Base-by-base conservation (phyloP, 192 early-diverging fungal genomes). In the Pilaira anomala region DNA sequence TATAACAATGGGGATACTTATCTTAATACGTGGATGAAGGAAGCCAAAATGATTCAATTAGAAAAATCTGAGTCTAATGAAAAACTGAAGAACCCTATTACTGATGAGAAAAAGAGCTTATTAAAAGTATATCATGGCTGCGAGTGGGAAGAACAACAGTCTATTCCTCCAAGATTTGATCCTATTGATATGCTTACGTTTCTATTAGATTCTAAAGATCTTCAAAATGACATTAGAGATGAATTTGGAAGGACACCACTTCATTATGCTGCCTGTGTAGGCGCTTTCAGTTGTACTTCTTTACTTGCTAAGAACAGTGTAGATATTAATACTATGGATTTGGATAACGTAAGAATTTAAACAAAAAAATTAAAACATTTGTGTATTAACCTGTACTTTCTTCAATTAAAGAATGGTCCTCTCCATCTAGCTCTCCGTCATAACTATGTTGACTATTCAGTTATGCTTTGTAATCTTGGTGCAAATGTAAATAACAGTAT, bases 211-310 rank as follows among this genome's bases (percentile, higher is more conserved):
- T 40, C 60, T 8, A 36, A 56, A 16, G 33, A 55, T 13, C 66
- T 79, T 12, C 16, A 69, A 40, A 46, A 68, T 3, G 76, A 83
- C 42, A 16, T 66, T 7, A 52, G 44, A 5, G 83, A 85, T 63
- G 64, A 50, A 8, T 81, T 85, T 64, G 83, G 83, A 2, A 41
- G 83, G 21, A 79, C 75, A 1, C 76, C 81, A 12, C 61, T 85
- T 21, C 83, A 85, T 60, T 85, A 85, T 54, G 80, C 83, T 22
- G 80, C 68, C 4, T 48, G 63, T 19, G 63, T 74, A 7, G 81
- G 81, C 18, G 76, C 83, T 9, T 83, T 77, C 26, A 79, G 76
- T 4, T 80, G 81, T 59, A 68, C 74, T 6, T 67, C 75, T 14
- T 69, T 70, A 39, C 49, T 85, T 1, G 11, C 78, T 2, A 46